Conservation (phyloP, 2,329 filamentous ascomycete species). For the Botrytis aclada region DNA sequence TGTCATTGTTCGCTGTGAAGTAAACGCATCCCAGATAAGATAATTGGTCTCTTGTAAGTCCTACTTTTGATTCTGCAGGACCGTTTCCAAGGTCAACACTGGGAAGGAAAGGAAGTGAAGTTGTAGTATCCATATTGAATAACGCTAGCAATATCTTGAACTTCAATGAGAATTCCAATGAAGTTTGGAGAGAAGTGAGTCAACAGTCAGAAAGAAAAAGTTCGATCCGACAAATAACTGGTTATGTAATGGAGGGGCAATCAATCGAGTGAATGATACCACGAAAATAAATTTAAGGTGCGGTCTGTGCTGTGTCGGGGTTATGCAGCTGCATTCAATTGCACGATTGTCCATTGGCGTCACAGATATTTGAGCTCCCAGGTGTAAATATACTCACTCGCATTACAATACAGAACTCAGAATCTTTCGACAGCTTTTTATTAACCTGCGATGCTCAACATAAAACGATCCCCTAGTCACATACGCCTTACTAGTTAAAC, state of each 20-base stretch:
- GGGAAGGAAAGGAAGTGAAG: conserved; percentile 62
- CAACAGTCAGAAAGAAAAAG: conserved; percentile 12
- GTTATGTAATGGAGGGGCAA: conserved; percentile 29
- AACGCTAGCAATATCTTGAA: neutral
- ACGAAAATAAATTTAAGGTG: conserved; percentile 22
- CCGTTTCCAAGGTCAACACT: conserved; percentile 52
- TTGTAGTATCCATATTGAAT: conserved; percentile 58
- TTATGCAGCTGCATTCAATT: conserved; percentile 7
- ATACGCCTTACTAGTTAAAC: neutral
- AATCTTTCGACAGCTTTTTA: neutral
- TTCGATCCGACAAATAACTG: conserved; percentile 20
- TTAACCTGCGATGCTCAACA: neutral
- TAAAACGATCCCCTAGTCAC: neutral
- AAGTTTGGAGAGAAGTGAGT: conserved; percentile 16
- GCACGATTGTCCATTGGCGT: conserved; percentile 8
- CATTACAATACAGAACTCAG: neutral
- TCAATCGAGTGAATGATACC: conserved; percentile 1
- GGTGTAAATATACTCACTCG: neutral
- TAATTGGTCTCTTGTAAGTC: conserved; percentile 56
- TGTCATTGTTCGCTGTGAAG: conserved; percentile 46
- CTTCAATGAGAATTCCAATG: conserved; percentile 7
- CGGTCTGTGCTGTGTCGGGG: conserved; percentile 22
- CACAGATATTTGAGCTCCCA: neutral
- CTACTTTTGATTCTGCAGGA: conserved; percentile 49
- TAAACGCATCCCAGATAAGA: conserved; percentile 58